phyloP scores from a whole-genome alignment of 768 basidiomycete species.

The Trametes coccinea region DNA sequence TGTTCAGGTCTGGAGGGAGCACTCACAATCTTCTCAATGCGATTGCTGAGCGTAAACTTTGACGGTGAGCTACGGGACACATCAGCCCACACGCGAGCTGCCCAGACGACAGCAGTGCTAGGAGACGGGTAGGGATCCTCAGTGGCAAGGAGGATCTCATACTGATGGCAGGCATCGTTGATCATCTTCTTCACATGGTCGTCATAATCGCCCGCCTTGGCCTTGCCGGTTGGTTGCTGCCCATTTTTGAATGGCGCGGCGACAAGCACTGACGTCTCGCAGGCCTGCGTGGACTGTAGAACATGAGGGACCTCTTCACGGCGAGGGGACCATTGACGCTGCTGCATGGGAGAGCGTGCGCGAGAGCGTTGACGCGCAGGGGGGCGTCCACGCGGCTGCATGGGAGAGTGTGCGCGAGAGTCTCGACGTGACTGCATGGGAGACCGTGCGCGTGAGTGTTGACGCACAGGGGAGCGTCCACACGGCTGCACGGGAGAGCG shows the following conservation, averaged over 20 bases:
- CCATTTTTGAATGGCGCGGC: neutral
- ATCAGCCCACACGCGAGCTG: neutral
- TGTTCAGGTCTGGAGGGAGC: neutral
- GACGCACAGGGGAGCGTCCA: too few species aligned
- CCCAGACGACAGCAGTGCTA: neutral
- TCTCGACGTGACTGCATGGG: too few species aligned
- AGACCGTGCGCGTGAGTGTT: too few species aligned
- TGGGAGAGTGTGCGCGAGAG: too few species aligned
- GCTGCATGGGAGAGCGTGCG: too few species aligned
- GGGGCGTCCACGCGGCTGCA: too few species aligned
- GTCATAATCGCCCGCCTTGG: neutral
- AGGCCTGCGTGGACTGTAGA: too few species aligned
- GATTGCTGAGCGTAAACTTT: neutral
- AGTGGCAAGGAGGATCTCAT: neutral
- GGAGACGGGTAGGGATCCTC: neutral
- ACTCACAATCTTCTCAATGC: neutral
- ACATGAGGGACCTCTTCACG: too few species aligned
- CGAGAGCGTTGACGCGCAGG: too few species aligned
- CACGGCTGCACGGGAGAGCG: too few species aligned
- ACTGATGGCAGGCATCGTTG: neutral
- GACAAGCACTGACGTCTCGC: neutral
- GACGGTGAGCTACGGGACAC: neutral
- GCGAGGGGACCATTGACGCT: too few species aligned
- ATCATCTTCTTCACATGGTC: neutral
- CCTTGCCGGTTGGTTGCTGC: neutral